Evolutionary conservation across 2,329 filamentous ascomycete genomes (phyloP), one percentile per base, ranked within the genome.

Genomic region (Raffaelea albimanens): DNA sequence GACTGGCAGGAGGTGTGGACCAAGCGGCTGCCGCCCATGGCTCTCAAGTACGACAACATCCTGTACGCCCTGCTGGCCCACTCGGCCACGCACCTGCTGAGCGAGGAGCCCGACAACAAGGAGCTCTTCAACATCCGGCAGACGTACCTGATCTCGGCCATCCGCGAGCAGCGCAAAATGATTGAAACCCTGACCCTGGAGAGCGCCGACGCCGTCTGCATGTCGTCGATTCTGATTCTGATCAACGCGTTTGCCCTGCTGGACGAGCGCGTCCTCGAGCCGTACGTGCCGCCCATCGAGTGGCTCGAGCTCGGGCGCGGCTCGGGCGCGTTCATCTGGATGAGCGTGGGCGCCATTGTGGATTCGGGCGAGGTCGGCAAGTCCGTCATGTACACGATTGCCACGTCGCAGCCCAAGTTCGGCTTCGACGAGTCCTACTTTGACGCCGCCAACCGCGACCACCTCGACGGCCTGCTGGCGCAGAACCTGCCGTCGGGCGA

Each of bases 371-470:
- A 49, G 18, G 46, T 49, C n/a, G 42, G 36, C 23, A 42, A 42
- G 18, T 57, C 53, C 4, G 50, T 23, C 48, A 51, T 56, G 50
- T 43, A 47, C 11, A 46, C 46, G 20, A 48, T 57, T 13, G 51
- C 52, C 40, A 52, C 48, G 21, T 47, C 54, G 11, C 52, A 53
- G 40, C 58, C 58, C 1, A 45, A 47, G 7, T 56, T 59, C 20
- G 55, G 53, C n/a, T 47, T 48, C n/a, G 57, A 59, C 49, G 51
- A 58, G 40, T 51, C 52, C 13, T 58, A 59, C 46, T 59, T 59
- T 51, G 50, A 49, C 33, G 51, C 55, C 10, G 44, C 43, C 38
- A 55, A 56, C 49, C 57, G 58, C 21, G 44, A 40, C 18, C 43
- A 49, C 18, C 52, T 59, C 20, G 23, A 19, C 1, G 50, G 46